phyloP scores from a whole-genome alignment of 2,329 filamentous ascomycete genomes.

The Talaromyces rugulosus region DNA sequence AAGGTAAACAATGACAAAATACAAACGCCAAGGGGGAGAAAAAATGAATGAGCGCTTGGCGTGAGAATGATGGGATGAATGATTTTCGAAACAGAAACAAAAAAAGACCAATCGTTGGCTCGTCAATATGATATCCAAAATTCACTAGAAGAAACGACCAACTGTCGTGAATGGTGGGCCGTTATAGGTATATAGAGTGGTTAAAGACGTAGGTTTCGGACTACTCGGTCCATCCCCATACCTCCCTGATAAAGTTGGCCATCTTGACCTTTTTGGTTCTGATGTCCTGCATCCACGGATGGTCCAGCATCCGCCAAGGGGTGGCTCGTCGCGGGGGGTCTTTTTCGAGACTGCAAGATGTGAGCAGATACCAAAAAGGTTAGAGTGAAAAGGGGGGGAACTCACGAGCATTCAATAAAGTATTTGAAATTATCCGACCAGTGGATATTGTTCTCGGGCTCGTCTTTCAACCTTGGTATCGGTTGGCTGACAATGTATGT shows the following conservation, averaged over 20 bases:
- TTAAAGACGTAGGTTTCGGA: not conserved
- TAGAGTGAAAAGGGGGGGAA: constrained; percentile 21
- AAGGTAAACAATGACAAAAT: not conserved
- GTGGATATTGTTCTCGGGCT: constrained; percentile 79
- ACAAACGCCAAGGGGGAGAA: not conserved
- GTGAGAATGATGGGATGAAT: not conserved
- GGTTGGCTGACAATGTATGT: constrained; percentile 97
- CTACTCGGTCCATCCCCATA: constrained; percentile 91
- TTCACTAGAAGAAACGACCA: not conserved
- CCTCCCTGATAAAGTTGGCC: constrained; percentile 85
- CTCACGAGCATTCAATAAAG: constrained; percentile 98
- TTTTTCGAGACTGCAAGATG: constrained; percentile 73
- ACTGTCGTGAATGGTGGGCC: not conserved
- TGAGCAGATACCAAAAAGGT: not conserved
- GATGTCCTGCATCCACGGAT: constrained; percentile 99
- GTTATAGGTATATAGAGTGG: not conserved
- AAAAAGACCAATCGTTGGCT: not conserved
- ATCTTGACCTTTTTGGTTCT: constrained; percentile 95
- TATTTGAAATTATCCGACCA: constrained; percentile 99
- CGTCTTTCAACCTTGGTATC: constrained; percentile 93
- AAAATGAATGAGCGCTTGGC: not conserved
- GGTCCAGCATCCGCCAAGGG: constrained; percentile 98
- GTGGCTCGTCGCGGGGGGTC: constrained; percentile 80
- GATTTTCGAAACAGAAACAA: not conserved
- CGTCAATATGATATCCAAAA: not conserved